A percentile compares a stretch with the other conserved stretches of the same genome.
phyloP scores from a whole-genome alignment of 176 grass and related monocot species.

The Phoenix dactylifera region DNA sequence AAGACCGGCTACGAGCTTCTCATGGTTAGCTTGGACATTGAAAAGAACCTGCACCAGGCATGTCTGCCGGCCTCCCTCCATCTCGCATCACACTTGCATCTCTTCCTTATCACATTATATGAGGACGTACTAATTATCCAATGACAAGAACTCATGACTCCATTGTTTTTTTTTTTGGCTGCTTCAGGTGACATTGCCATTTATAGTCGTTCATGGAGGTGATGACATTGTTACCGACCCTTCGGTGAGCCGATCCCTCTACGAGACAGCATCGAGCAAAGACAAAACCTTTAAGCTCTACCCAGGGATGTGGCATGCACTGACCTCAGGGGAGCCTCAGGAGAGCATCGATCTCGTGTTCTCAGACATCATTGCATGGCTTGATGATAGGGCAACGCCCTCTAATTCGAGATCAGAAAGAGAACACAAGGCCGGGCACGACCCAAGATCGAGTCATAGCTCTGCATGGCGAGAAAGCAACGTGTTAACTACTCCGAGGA shows the following conservation, averaged over 20 bases:
- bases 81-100: too few relatives aligned
- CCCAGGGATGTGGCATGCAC: slow-evolving; percentile 56
- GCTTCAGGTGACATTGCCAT: slow-evolving; percentile 35
- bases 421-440: slow-evolving; percentile 7
- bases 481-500: too few relatives aligned
- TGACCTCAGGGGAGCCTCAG: slow-evolving; percentile 39
- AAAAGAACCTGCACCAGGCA: slow-evolving; percentile 8
- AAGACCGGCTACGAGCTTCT: slow-evolving; percentile 43
- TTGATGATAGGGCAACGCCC: slow-evolving; percentile 22
- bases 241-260: slow-evolving; percentile 32
- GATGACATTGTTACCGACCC: slow-evolving; percentile 44
- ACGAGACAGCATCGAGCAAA: slow-evolving; percentile 25
- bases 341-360: slow-evolving; percentile 44
- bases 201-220: slow-evolving; percentile 52
- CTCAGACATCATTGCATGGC: slow-evolving; percentile 47
- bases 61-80: too few relatives aligned
- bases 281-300: slow-evolving; percentile 46
- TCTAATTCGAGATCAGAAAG: slow-evolving; percentile 25
- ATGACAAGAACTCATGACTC: too few relatives aligned
- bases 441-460: too few relatives aligned
- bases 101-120: too few relatives aligned
- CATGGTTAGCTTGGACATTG: slow-evolving; percentile 34
- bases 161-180: not conserved
- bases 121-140: too few relatives aligned
- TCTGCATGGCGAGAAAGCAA: too few relatives aligned